These are phyloP conservation scores for Arabidopsis thaliana DNA, from an alignment of 345 rosid species.

Conservation along the genomic window TAIR10.1 NC_003071.7:19051001-19051500, in stretches of 20 bases:
- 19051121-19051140: slow-evolving; percentile 34
- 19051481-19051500: neutral
- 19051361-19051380: neutral
- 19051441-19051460: neutral
- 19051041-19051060: slow-evolving; percentile 32
- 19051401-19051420: neutral
- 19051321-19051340: slow-evolving; percentile 22
- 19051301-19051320: slow-evolving; percentile 38
- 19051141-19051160: slow-evolving; percentile 28
- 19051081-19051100: slow-evolving; percentile 28
- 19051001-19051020: slow-evolving; percentile 45
- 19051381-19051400: neutral
- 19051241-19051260: slow-evolving; percentile 11
- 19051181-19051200: slow-evolving; percentile 2
- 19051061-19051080: slow-evolving; percentile 35
- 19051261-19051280: slow-evolving; percentile 23
- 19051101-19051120: neutral
- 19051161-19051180: neutral
- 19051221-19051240: slow-evolving; percentile 12
- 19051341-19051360: slow-evolving; percentile 19
- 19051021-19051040: slow-evolving; percentile 29
- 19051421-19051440: neutral
- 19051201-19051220: slow-evolving; percentile 17
- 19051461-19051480: neutral
- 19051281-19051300: slow-evolving; percentile 19